Evolutionary conservation across 169 alveolate genomes (phyloP).

Genomic region (Eimeria mitis): DNA sequence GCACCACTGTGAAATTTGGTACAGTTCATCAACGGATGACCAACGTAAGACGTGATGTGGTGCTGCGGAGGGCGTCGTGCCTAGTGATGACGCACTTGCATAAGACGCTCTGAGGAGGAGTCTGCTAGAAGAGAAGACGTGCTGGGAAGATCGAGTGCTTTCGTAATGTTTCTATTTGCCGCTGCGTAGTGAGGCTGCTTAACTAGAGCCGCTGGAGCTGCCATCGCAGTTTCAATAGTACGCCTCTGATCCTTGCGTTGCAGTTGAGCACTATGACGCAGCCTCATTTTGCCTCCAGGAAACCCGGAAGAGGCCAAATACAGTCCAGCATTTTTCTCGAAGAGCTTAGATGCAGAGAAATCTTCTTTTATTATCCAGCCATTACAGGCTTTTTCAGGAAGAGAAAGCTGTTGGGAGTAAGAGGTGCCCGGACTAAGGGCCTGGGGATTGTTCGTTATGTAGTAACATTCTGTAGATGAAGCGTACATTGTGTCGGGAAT

Average conservation of each 20-base stretch:
- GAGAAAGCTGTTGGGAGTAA: conserved; percentile 13
- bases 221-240: conserved; percentile 25
- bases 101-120: conserved; percentile 72
- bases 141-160: conserved; percentile 78
- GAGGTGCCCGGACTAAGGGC: conserved; percentile 30
- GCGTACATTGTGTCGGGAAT: conserved; percentile 76
- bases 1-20: background rate
- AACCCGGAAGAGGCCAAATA: conserved; percentile 49
- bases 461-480: conserved; percentile 56
- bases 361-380: conserved; percentile 78
- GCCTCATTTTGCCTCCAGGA: conserved; percentile 41
- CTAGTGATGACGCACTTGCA: conserved; percentile 57
- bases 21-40: background rate
- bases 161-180: conserved; percentile 68
- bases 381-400: conserved; percentile 17
- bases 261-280: background rate
- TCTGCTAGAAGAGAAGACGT: conserved; percentile 61
- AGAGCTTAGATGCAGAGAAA: conserved; percentile 77
- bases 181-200: conserved; percentile 75
- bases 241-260: conserved; percentile 8
- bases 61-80: background rate
- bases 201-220: conserved; percentile 78
- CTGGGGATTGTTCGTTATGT: conserved; percentile 49
- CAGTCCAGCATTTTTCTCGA: conserved; percentile 61
- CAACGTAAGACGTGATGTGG: conserved; percentile 7